Evolutionary conservation across 139 green algal species (phyloP), one percentile per base, ranked within the genome.

Genomic region (Parachlorella kessleri): DNA sequence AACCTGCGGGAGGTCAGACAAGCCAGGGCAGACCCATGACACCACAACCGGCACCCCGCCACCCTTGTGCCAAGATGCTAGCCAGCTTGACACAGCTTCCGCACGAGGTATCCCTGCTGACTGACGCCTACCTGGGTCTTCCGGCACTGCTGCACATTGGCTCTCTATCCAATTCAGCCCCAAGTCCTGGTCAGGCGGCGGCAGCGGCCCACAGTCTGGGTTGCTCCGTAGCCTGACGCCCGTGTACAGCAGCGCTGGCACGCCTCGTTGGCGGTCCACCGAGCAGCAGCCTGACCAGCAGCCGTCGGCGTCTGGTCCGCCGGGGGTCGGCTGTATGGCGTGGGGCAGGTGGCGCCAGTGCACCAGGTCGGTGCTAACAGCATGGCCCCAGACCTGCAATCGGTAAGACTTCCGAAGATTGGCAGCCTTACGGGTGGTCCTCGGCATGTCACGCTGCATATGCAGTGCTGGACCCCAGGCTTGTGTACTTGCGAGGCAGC

Each of bases 81-180:
- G n/a, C n/a, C n/a, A n/a, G n/a, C n/a, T n/a, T n/a, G n/a, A n/a
- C n/a, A n/a, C n/a, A n/a, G n/a, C n/a, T n/a, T n/a, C n/a, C n/a
- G n/a, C n/a, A n/a, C n/a, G n/a, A n/a, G n/a, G n/a, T n/a, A n/a
- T n/a, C n/a, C n/a, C n/a, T n/a, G n/a, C n/a, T n/a, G n/a, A n/a
- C n/a, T n/a, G n/a, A n/a, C n/a, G n/a, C 70, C 18, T 23, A 88
- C 84, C 83, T 72, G 84, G 55, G 73, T 92, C 81, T 6, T 74
- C 80, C 23, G 83, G 84, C n/a, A 86, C 72, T 8, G 91, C 94
- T 3, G 78, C 70, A n/a, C 86, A 86, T 85, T 98, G 94, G 4
- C 69, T 85, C 83, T 98, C 94, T 10, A 97, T 90, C 75, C 94
- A 97, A 0, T 92, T 89, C 73, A 97, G 84, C 23, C 87, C 85